A percentile compares a stretch with the other conserved stretches of the same genome.
Conservation (phyloP, 225 moss, liverwort and hornwort genomes). For the Lunularia cruciata region DNA sequence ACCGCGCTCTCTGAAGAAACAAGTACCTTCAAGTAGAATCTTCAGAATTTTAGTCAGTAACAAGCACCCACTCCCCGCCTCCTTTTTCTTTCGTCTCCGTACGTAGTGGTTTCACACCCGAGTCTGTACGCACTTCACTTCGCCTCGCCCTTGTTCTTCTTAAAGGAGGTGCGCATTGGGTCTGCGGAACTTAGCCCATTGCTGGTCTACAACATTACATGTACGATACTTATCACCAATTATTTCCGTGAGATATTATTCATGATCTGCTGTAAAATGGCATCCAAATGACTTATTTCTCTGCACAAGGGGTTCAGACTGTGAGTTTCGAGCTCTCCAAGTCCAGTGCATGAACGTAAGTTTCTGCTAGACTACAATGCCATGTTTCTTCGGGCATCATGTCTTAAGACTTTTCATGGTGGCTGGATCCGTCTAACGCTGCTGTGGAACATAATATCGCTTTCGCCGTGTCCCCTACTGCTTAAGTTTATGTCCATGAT, state of each 20-base stretch:
- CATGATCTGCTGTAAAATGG: constrained; percentile 16
- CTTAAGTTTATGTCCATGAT: background rate
- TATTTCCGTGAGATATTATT: constrained; percentile 8
- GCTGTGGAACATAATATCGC: constrained; percentile 3
- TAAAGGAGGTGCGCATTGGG: constrained; percentile 21
- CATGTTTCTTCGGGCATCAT: background rate
- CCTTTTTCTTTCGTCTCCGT: background rate
- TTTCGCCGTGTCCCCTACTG: background rate
- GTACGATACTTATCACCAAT: constrained; percentile 26
- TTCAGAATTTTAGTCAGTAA: no score
- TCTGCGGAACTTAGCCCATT: constrained; percentile 1
- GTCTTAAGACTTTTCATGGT: background rate
- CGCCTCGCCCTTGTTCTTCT: constrained; percentile 6
- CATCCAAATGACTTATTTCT: constrained; percentile 12
- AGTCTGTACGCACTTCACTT: background rate
- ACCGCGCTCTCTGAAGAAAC: background rate
- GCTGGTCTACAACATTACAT: constrained; percentile 42
- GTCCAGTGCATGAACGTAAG: background rate
- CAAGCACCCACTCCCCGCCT: background rate
- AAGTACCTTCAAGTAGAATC: background rate
- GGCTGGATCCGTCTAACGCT: constrained; percentile 3
- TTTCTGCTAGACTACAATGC: constrained; percentile 11
- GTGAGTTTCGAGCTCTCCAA: background rate
- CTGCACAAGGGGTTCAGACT: background rate
- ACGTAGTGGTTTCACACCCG: background rate